Evolutionary conservation across 331 rosid species (phyloP).

Genomic region (Quercus tomentella): DNA sequence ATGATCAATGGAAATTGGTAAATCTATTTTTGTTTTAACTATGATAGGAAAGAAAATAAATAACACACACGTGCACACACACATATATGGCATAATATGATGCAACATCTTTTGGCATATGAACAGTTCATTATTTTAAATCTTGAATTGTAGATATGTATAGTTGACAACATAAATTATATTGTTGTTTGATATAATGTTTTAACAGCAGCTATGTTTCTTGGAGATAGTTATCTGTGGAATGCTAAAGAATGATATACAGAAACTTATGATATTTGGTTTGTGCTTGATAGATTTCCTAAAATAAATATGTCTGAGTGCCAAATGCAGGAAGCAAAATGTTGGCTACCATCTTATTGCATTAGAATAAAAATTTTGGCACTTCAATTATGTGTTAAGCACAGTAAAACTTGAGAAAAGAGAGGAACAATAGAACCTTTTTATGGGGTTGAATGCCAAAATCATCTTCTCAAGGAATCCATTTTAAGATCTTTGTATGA

Average conservation of each 20-base stretch:
- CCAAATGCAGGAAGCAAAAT: background rate
- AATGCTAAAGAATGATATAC: background rate
- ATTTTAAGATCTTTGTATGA: too few relatives aligned
- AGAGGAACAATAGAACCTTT: too few relatives aligned
- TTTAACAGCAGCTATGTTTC: background rate
- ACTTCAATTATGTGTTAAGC: background rate
- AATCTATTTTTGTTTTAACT: background rate
- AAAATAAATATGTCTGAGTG: background rate
- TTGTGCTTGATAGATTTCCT: background rate
- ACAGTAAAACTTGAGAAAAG: background rate
- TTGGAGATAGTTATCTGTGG: background rate
- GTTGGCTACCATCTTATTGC: background rate
- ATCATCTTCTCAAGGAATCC: too few relatives aligned
- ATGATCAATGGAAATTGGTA: constrained; percentile 91
- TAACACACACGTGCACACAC: too few relatives aligned
- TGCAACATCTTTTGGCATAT: background rate
- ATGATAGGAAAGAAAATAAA: background rate
- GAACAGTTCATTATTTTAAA: background rate
- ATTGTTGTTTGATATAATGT: background rate
- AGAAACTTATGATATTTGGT: background rate
- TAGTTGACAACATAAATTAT: background rate
- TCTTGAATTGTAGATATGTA: background rate
- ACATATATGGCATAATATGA: background rate
- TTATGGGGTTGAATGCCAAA: too few relatives aligned
- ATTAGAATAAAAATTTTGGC: background rate